Base-by-base conservation (phyloP, 192 early-diverging fungal species). In the Podila minutissima region DNA sequence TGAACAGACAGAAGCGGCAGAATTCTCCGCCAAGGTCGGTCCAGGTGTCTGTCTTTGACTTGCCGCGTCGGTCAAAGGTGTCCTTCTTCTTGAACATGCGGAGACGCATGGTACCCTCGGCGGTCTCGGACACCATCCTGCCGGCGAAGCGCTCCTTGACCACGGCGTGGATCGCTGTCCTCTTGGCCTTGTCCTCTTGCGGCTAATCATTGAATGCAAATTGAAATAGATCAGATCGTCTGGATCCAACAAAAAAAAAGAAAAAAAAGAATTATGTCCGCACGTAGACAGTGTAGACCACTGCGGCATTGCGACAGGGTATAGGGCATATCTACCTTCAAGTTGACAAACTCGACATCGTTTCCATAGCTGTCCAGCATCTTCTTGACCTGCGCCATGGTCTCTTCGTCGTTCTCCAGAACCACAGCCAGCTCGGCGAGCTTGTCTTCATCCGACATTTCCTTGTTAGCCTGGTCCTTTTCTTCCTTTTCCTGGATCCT, bases 1-100 rank as follows among this genome's bases (percentile, higher is more conserved):
- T 99, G 82, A 93, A 95, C 79, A 99, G 75, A 33, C 91, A 89
- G 85, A 99, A 98, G 57, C 94, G 86, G 69, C 89, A 88, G 70
- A 91, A 95, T 33, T 95, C 86, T 37, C 96, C 97, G 11, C 87
- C 86, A 0, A 83, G 24, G n/a, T 84, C 86, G 11, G 88, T 71
- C 88, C 91, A 94, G 24, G 77, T 66, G 20, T 77, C 81, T 28
- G 58, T 55, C 55, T 75, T 70, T 32, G 24, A 48, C 49, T 72
- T 82, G 26, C 79, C 74, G 62, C 67, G 73, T 29, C 59, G 71
- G 31, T 83, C 78, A 24, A 67, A 69, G 32, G 64, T 60, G 2
- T 82, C 75, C 53, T 86, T 83, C 49, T 74, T 76, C 37, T 82
- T 84, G 57, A 82, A 75, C 78, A 82, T 83, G 49, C 78, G 74